These are phyloP conservation scores for Scorias spongiosa DNA, from an alignment of 2,329 filamentous ascomycete genomes.

Conservation along the genomic window DNA sequence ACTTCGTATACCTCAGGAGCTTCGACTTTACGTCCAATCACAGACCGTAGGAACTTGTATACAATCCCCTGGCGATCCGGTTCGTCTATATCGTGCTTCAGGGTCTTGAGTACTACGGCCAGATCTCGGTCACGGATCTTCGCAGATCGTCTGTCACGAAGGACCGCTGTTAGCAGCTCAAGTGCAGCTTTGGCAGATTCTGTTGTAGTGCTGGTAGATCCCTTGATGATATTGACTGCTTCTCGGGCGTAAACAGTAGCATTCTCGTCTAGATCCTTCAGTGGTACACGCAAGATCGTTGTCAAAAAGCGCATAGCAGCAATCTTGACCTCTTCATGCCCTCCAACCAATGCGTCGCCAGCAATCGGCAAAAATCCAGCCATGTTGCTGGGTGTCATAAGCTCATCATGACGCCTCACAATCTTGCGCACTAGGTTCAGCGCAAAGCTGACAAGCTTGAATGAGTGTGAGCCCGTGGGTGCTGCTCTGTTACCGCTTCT, in stretches of 20 bases:
- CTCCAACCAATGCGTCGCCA: slow-evolving; percentile 69
- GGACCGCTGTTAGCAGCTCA: slow-evolving; percentile 71
- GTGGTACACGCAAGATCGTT: slow-evolving; percentile 69
- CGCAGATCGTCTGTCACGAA: slow-evolving; percentile 66
- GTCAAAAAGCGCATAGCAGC: slow-evolving; percentile 74
- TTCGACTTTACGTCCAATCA: slow-evolving; percentile 72
- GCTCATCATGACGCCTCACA: slow-evolving; percentile 68
- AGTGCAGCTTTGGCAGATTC: slow-evolving; percentile 78
- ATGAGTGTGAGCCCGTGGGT: slow-evolving; percentile 60
- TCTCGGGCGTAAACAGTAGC: slow-evolving; percentile 71
- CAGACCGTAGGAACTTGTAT: slow-evolving; percentile 82
- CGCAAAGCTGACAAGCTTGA: slow-evolving; percentile 79
- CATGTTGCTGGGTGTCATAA: slow-evolving; percentile 67
- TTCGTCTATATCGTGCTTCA: slow-evolving; percentile 82
- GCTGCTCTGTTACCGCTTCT: slow-evolving; percentile 44
- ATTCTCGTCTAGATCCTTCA: slow-evolving; percentile 53
- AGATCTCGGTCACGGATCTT: slow-evolving; percentile 66
- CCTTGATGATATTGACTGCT: slow-evolving; percentile 66
- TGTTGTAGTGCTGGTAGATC: slow-evolving; percentile 60
- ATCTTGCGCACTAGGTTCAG: slow-evolving; percentile 74
- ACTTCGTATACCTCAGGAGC: slow-evolving; percentile 83
- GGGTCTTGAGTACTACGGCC: slow-evolving; percentile 63
- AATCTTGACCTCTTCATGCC: slow-evolving; percentile 85
- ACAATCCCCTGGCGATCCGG: slow-evolving; percentile 83
- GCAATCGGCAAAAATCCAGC: slow-evolving; percentile 76